Base-by-base conservation (phyloP, 345 rosid genomes). In the Cardamine chenopodiifolia region DNA sequence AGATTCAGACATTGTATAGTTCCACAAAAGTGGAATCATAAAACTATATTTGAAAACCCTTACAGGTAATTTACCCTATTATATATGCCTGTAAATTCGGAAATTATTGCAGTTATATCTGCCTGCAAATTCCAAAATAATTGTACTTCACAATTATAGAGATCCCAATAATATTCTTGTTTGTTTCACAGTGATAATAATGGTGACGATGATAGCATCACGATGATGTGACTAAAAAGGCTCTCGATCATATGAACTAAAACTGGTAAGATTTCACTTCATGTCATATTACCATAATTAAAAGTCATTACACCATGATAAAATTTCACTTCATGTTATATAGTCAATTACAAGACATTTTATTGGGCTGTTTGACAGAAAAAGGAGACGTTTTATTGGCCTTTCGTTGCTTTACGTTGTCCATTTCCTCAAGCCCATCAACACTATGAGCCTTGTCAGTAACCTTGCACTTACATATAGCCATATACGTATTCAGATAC, bases 21-120 rank as follows among this genome's bases (percentile, higher is more conserved):
- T 69, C 79, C 79, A 54, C 75, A 69, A 53, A 76, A 54, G 66
- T 69, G 74, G 70, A 54, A 69, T 44, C 50, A 39, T 31, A 42
- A 42, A 42, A 7, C 31, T 54, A 62, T 69, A 9, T 62, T 23
- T 62, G 42, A 25, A 13, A 58, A 53, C 5, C 55, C 70, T 28
- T 72, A 28, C 53, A 72, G 34, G 23, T 62, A 18, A 52, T 55
- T 9, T 63, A 3, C 40, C n/a, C 66, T 62, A 53, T 34, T 7
- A 68, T 47, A 57, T 26, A 18, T 26, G 62, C 67, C 73, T 68
- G 31, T n/a, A 58, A 35, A 42, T 39, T 55, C 45, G 7, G 40
- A 9, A 42, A 53, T 63, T 53, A 20, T 39, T 39, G 15, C 69
- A 62, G 26, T 62, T 6, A 50, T 32, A 39, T 39, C 5, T 18